Conservation (phyloP, 768 basidiomycete species). For the Hirschioporus abietinus region DNA sequence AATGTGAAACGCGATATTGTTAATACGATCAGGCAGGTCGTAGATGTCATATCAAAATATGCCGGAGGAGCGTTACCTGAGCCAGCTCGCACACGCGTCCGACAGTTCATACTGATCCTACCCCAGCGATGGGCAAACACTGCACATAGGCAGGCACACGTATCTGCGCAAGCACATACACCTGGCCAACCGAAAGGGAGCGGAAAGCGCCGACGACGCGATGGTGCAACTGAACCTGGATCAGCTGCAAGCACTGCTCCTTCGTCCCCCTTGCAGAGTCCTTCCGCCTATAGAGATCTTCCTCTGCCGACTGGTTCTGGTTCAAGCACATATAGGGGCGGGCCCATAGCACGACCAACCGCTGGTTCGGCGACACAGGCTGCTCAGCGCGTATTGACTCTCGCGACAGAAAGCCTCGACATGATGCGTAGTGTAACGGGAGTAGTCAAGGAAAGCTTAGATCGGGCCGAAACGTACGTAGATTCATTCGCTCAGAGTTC, state of each 20-base stretch:
- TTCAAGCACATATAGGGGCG: conserved; percentile 1
- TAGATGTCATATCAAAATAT: conserved; percentile 81
- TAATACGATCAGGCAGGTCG: conserved; percentile 84
- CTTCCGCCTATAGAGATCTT: conserved; percentile 1
- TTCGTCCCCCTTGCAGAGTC: conserved; percentile 3
- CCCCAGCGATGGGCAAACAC: conserved; percentile 75
- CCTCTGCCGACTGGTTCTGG: neutral
- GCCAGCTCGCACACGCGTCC: conserved; percentile 68
- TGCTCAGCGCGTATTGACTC: conserved; percentile 73
- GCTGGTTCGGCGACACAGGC: conserved; percentile 62
- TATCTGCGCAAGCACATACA: conserved; percentile 5
- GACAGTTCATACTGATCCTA: conserved; percentile 73
- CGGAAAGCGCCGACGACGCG: neutral
- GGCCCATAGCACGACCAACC: conserved; percentile 24
- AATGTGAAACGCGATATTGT: conserved; percentile 78
- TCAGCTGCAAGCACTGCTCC: conserved; percentile 7
- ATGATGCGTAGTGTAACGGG: conserved; percentile 88
- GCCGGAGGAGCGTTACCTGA: conserved; percentile 85
- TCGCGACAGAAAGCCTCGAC: conserved; percentile 88
- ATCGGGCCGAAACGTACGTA: conserved; percentile 78
- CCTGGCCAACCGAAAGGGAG: neutral
- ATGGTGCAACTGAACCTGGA: conserved; percentile 5
- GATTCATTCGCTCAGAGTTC: conserved; percentile 2
- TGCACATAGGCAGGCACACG: conserved; percentile 12
- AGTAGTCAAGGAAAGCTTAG: conserved; percentile 83